phyloP scores from a whole-genome alignment of 345 rosid genomes.

The Populus ilicifolia region DNA sequence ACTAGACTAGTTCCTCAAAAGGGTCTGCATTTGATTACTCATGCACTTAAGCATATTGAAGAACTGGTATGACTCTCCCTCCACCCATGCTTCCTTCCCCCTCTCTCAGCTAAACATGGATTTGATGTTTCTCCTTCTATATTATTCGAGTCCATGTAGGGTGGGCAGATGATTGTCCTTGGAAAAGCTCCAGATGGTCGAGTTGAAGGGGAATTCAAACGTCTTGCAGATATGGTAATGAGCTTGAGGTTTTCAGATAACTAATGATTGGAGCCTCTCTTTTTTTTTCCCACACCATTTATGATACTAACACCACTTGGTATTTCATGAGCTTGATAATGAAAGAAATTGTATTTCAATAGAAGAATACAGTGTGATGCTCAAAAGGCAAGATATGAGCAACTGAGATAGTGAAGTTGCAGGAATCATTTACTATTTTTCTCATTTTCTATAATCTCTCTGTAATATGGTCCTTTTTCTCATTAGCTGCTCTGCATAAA shows the following conservation, averaged over 20 bases:
- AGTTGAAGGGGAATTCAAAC: conserved; percentile 43
- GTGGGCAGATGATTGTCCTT: conserved; percentile 56
- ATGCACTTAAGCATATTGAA: conserved; percentile 41
- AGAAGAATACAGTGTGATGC: background rate
- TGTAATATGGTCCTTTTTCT: background rate
- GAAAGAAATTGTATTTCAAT: background rate
- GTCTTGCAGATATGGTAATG: conserved; percentile 45
- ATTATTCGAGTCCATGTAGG: conserved; percentile 27
- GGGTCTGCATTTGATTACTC: conserved; percentile 59
- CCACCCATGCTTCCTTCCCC: background rate
- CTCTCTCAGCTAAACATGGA: background rate
- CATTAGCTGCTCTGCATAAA: background rate
- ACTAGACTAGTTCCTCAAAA: conserved; percentile 56
- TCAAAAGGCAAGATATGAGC: background rate
- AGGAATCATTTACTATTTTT: background rate
- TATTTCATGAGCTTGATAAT: background rate
- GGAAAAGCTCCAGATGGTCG: conserved; percentile 50
- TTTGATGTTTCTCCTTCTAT: conserved; percentile 5
- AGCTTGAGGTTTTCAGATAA: background rate
- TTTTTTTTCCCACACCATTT: background rate
- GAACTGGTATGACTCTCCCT: conserved; percentile 39
- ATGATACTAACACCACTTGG: background rate
- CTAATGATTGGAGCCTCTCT: background rate
- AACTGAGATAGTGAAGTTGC: background rate
- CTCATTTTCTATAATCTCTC: background rate